Evolutionary conservation across 2,329 filamentous ascomycete genomes (phyloP).

Genomic region (Graphiopsis chlorocephala): DNA sequence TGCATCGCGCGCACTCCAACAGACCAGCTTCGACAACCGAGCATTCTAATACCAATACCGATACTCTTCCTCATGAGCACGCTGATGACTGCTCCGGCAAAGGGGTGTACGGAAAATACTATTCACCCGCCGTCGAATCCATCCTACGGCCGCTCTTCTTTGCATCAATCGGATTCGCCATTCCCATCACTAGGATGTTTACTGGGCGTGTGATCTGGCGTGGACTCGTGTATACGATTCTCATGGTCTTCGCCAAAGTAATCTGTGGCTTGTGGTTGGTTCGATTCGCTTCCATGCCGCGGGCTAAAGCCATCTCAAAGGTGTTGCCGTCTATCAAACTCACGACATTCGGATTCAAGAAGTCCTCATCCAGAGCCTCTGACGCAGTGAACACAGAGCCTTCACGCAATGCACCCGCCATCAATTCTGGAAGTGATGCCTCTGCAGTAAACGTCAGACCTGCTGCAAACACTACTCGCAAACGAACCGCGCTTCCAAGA

Average conservation of each 20-base stretch:
- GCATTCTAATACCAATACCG: too few species aligned
- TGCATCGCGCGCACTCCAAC: not conserved
- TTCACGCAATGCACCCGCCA: not conserved
- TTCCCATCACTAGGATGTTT: slow-evolving; percentile 72
- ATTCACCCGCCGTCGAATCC: slow-evolving; percentile 43
- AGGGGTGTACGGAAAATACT: slow-evolving; percentile 48
- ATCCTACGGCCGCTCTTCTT: slow-evolving; percentile 73
- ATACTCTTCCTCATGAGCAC: not conserved
- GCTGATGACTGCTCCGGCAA: not conserved
- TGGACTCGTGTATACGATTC: slow-evolving; percentile 66
- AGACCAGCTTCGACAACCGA: not conserved
- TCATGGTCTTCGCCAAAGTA: slow-evolving; percentile 61
- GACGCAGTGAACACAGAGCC: not conserved
- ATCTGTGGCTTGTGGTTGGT: slow-evolving; percentile 43
- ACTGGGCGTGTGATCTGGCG: slow-evolving; percentile 63
- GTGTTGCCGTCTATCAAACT: not conserved
- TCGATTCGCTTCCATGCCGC: slow-evolving; percentile 30
- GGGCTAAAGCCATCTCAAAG: not conserved
- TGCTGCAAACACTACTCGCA: slow-evolving; percentile 14
- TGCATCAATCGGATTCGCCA: slow-evolving; percentile 71
- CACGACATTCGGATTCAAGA: not conserved
- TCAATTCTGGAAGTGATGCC: too few species aligned
- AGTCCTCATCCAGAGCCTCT: not conserved
- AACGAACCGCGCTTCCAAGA: slow-evolving; percentile 34
- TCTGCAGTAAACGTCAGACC: not conserved